Conservation (phyloP, 2,329 filamentous ascomycete species). For the Biscogniauxia mediterranea region DNA sequence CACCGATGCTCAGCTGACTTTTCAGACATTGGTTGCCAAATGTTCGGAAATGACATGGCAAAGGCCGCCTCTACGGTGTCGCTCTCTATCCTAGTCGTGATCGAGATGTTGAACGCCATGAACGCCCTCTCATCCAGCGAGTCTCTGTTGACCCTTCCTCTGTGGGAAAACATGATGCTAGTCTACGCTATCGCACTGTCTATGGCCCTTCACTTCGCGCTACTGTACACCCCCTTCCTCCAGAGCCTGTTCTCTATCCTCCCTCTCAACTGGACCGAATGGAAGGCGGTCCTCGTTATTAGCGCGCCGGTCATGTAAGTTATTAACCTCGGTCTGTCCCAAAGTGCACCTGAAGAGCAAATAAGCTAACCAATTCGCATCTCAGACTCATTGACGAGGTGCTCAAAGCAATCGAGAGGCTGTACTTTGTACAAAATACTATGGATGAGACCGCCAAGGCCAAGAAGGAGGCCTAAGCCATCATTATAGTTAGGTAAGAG, state of each 20-base stretch:
- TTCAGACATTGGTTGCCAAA: slow-evolving; percentile 84
- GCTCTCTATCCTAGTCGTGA: slow-evolving; percentile 87
- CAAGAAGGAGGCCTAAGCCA: slow-evolving; percentile 49
- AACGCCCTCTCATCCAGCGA: slow-evolving; percentile 96
- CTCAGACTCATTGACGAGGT: slow-evolving; percentile 75
- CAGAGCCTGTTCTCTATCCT: slow-evolving; percentile 89
- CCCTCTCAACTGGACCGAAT: slow-evolving; percentile 81
- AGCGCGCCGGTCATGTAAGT: slow-evolving; percentile 91
- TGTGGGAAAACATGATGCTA: slow-evolving; percentile 99
- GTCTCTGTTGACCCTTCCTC: slow-evolving; percentile 83
- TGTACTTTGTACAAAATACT: slow-evolving; percentile 58
- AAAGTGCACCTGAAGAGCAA: background rate
- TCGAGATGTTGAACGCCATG: slow-evolving; percentile 99
- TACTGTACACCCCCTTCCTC: slow-evolving; percentile 88
- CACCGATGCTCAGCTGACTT: slow-evolving; percentile 86
- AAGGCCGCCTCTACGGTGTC: slow-evolving; percentile 92
- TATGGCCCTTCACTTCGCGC: slow-evolving; percentile 91
- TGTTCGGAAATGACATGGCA: slow-evolving; percentile 84
- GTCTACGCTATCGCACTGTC: slow-evolving; percentile 91
- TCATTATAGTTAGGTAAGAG: background rate
- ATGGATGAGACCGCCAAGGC: slow-evolving; percentile 37
- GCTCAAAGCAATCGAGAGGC: slow-evolving; percentile 75
- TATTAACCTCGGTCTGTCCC: background rate
- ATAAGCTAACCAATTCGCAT: too few relatives aligned
- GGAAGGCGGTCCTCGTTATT: slow-evolving; percentile 86